Conservation (phyloP, 192 early-diverging fungal genomes). For the Backusella circina region DNA sequence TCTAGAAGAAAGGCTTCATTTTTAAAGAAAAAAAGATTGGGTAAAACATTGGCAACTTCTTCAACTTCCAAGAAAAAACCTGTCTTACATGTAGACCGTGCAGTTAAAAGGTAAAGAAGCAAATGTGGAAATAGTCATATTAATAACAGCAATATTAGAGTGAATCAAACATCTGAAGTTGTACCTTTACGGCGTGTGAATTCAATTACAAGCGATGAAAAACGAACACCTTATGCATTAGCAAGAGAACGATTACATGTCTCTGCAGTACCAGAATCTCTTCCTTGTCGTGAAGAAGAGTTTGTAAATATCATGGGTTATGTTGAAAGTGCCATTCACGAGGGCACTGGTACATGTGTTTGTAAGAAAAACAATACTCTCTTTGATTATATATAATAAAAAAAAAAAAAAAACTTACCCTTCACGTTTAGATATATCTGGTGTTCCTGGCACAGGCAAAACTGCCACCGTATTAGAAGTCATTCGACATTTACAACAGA, state of each 20-base stretch:
- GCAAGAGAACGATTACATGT: conserved; percentile 84
- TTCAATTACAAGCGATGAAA: not conserved
- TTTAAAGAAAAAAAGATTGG: not conserved
- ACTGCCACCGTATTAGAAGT: conserved; percentile 91
- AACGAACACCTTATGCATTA: conserved; percentile 49
- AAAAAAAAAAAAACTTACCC: not conserved
- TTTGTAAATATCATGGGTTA: conserved; percentile 77
- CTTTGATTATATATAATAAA: not conserved
- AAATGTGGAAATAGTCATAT: not conserved
- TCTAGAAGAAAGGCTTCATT: not conserved
- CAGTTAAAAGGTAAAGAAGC: not conserved
- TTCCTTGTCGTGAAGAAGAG: conserved; percentile 95
- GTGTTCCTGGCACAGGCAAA: conserved; percentile 96
- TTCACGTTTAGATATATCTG: conserved; percentile 73
- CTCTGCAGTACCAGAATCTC: conserved; percentile 79
- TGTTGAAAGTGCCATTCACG: conserved; percentile 75
- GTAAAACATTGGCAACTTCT: not conserved
- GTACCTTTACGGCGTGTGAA: conserved; percentile 7
- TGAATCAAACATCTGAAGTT: not conserved
- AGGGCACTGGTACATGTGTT: conserved; percentile 80
- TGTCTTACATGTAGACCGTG: not conserved
- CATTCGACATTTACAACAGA: conserved; percentile 64
- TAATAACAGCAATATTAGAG: not conserved
- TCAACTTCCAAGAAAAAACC: not conserved
- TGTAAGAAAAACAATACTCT: conserved; percentile 52